Conservation (phyloP, 108 stramenopile species). For the Licmophora abbreviata region DNA sequence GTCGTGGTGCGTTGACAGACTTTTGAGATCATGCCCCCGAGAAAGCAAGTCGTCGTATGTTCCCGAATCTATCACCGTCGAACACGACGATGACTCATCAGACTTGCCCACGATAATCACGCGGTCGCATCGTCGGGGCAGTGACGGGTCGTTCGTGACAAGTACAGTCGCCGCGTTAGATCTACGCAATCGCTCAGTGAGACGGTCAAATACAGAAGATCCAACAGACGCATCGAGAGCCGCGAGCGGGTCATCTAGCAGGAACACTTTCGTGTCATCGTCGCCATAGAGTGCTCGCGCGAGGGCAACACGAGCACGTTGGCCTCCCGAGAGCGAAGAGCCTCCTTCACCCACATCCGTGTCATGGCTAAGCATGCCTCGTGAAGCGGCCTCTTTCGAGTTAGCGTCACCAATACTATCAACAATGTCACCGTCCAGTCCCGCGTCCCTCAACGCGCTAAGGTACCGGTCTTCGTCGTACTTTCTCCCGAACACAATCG, state of each 20-base stretch:
- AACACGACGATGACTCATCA: slow-evolving; percentile 22
- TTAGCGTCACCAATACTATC: background rate
- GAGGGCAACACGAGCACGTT: slow-evolving; percentile 86
- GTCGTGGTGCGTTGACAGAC: slow-evolving; percentile 7
- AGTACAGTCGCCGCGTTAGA: slow-evolving; percentile 54
- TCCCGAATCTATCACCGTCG: slow-evolving; percentile 56
- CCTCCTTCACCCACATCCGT: slow-evolving; percentile 81
- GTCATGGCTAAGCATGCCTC: slow-evolving; percentile 41
- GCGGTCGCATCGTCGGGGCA: slow-evolving; percentile 69
- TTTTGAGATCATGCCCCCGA: slow-evolving; percentile 51
- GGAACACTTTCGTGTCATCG: slow-evolving; percentile 43
- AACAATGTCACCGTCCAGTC: slow-evolving; percentile 60
- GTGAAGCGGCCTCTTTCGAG: slow-evolving; percentile 4
- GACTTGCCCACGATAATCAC: slow-evolving; percentile 59
- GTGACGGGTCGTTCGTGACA: slow-evolving; percentile 73
- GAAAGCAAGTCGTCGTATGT: slow-evolving; percentile 63
- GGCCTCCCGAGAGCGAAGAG: slow-evolving; percentile 78
- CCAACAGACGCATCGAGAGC: slow-evolving; percentile 73
- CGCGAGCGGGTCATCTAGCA: slow-evolving; percentile 53
- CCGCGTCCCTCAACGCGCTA: slow-evolving; percentile 52
- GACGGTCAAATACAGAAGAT: slow-evolving; percentile 55
- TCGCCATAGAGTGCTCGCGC: slow-evolving; percentile 62
- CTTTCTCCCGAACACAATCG: slow-evolving; percentile 74
- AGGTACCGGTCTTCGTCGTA: slow-evolving; percentile 60
- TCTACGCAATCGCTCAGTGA: slow-evolving; percentile 34